Evolutionary conservation across 768 basidiomycete species (phyloP).

Genomic region (Leccinum uliginosum): DNA sequence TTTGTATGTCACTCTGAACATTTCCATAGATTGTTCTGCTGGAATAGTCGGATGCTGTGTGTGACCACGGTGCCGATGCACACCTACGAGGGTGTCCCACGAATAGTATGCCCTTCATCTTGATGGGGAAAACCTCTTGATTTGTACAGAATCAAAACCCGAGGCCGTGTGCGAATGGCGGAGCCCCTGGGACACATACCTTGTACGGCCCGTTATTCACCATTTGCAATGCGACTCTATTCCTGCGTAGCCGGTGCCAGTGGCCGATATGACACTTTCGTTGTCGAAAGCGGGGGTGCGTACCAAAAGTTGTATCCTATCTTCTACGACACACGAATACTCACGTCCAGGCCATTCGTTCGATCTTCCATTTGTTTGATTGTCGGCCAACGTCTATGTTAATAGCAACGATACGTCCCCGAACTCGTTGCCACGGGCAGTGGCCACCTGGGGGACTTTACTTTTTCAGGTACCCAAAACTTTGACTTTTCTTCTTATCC

Average conservation of each 20-base stretch:
- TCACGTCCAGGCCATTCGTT: slow-evolving; percentile 8
- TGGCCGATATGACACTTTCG: slow-evolving; percentile 74
- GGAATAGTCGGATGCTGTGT: too few species aligned
- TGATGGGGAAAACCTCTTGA: too few species aligned
- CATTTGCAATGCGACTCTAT: slow-evolving; percentile 68
- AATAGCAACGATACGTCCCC: slow-evolving; percentile 65
- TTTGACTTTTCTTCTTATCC: slow-evolving; percentile 30
- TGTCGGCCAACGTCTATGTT: not conserved
- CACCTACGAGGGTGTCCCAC: too few species aligned
- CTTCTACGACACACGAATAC: not conserved
- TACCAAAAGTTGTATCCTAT: not conserved
- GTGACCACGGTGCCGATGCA: too few species aligned
- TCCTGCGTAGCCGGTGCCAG: slow-evolving; percentile 68
- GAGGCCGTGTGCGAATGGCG: too few species aligned
- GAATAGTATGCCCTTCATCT: too few species aligned
- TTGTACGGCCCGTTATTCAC: slow-evolving; percentile 57
- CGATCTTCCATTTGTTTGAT: slow-evolving; percentile 1
- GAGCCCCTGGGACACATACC: slow-evolving; percentile 7
- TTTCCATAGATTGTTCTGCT: slow-evolving; percentile 52
- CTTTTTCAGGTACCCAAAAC: slow-evolving; percentile 63
- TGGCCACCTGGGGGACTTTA: slow-evolving; percentile 72
- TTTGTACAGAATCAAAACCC: too few species aligned
- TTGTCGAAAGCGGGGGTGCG: slow-evolving; percentile 68
- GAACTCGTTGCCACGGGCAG: slow-evolving; percentile 85
- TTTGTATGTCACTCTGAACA: slow-evolving; percentile 7